These are phyloP conservation scores for Aureobasidium sp. DNA, from an alignment of 2,329 filamentous ascomycete species.

Conservation along the genomic window DNA sequence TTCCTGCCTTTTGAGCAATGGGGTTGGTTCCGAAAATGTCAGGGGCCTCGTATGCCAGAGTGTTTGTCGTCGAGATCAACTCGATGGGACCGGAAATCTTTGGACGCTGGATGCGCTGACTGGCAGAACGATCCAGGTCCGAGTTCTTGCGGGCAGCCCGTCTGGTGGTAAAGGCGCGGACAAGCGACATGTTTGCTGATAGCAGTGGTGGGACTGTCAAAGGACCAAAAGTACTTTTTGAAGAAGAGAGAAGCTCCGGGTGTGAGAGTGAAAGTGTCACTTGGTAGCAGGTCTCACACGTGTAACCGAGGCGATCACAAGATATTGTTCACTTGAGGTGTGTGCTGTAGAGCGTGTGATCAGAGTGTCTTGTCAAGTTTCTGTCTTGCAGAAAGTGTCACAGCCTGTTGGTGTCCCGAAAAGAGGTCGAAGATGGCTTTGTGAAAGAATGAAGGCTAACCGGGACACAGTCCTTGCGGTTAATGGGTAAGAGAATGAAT, in stretches of 20 bases:
- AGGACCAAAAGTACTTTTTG: neutral
- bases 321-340: neutral
- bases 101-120: conserved; percentile 47
- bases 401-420: conserved; percentile 6
- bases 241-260: neutral
- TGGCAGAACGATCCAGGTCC: conserved; percentile 44
- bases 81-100: conserved; percentile 85
- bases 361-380: conserved; percentile 3
- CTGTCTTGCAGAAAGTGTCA: conserved; percentile 12
- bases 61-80: conserved; percentile 89
- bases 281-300: conserved; percentile 12
- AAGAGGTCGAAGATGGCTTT: neutral
- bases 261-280: conserved; percentile 12
- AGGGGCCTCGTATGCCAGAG: conserved; percentile 90
- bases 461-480: conserved; percentile 16
- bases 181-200: conserved; percentile 47
- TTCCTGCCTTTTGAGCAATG: conserved; percentile 22
- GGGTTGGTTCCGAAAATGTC: conserved; percentile 50
- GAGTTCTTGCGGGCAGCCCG: conserved; percentile 45
- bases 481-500: conserved; percentile 10
- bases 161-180: conserved; percentile 67
- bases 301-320: conserved; percentile 9
- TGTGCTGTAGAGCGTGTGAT: conserved; percentile 9
- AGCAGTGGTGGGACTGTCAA: conserved; percentile 1
- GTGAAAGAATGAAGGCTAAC: conserved; percentile 14